Evolutionary conservation across 352 stramenopile species (phyloP), one percentile per base, ranked within the genome.

Genomic region (Stephanocyclus meneghinianus): DNA sequence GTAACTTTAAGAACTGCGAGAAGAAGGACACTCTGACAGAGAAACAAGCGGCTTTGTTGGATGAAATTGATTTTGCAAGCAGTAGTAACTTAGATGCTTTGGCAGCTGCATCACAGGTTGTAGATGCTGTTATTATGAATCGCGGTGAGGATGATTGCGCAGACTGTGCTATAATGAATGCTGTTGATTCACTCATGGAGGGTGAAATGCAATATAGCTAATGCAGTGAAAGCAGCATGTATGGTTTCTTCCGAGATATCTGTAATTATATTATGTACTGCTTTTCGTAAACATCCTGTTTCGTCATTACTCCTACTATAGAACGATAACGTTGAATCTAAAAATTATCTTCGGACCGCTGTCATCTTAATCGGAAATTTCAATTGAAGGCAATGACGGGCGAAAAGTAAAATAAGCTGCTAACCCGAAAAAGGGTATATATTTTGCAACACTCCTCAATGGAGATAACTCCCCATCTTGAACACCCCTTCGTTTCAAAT

Each of bases 401-500:
- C 91, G 75, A 42, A 87, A 57, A n/a, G 82, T 77, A 47, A 95
- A 72, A 60, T 95, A 95, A 18, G 77, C 55, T 8, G 76, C 88
- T 47, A 95, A 64, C 15, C 91, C 91, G 84, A 93, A 91, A 47
- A 95, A 94, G 16, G 89, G 91, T 48, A 95, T 59, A 66, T 78
- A 88, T 59, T 93, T 93, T 9, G 78, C 85, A 30, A 80, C 62
- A 66, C 71, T 81, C 8, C 56, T 72, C 35, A 89, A 48, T 10
- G 74, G 11, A 26, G 42, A 42, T n/a, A 76, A 47, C 48, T 75
- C 67, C 21, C 60, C 57, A 15, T 69, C 62, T 8, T 82, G 74
- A 30, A 82, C 81, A 53, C 90, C 68, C 65, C 91, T 67, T 72
- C 86, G 80, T n/a, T 87, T 56, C 71, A 94, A 81, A 74, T 95